Base-by-base conservation (phyloP, 106 monocot genomes). In the Allium fistulosum region DNA sequence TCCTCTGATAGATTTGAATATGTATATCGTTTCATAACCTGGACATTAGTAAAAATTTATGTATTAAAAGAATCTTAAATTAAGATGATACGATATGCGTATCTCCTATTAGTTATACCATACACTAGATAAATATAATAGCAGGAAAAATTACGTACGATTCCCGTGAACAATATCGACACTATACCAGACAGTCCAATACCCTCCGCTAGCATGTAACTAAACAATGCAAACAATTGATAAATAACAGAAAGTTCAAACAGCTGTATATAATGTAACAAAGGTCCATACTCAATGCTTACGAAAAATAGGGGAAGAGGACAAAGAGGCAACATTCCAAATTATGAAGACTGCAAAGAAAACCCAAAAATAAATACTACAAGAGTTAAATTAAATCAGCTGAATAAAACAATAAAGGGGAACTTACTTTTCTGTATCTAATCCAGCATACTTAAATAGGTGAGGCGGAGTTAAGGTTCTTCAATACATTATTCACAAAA, bases 261-360 rank as follows among this genome's bases (percentile, higher is more conserved):
- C 12, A 13, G 13, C 48, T 15, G 48, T 64, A 47, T n/a, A 3
- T 6, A 64, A 64, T 15, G 49, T 22, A 49, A 48, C 48, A 66
- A 74, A 3, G 17, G 48, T 50, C 9, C 10, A 46, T 10, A 60
- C 48, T 72, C 37, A 2, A 51, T 26, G 63, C 96, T 92, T 80
- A 97, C 96, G 92, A 97, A 57, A 97, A 97, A 69, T 97, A 97
- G 12, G 97, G 97, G 48, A 97, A 97, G 56, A 97, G 92, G 61
- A 97, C 97, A 75, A 97, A 89, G 12, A 97, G 82, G 71, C 97
- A 97, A 84, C 86, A 86, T 78, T 97, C 97, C 83, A 97, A 67
- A 62, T 92, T 92, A 66, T 97, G 92, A 57, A 97, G 92, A 71
- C 97, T 97, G 82, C 16, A 71, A 66, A 4, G 7, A 60, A 16